Evolutionary conservation across 495 filamentous ascomycete species (phyloP), one percentile per base, ranked within the genome.

Genomic region (Xylaria grammica): DNA sequence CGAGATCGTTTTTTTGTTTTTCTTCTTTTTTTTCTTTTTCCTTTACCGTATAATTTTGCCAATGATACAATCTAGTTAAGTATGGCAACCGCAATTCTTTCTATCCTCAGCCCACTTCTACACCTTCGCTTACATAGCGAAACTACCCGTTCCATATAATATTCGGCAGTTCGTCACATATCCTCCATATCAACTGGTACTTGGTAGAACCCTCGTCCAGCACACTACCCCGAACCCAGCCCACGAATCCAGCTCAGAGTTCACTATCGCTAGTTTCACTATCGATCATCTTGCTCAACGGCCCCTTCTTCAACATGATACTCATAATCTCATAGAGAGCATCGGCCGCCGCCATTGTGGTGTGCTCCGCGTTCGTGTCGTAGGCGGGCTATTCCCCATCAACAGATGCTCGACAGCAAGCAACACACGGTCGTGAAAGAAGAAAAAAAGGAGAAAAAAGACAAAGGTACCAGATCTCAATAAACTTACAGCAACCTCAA

Each of bases 271-370:
- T 38, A 13, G 40, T 63, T 15, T 59, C 38, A 19, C 11, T 20
- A n/a, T 46, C 56, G 34, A 75, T 38, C 70, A 71, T 73, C 9
- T 70, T 70, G 60, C 73, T 77, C 17, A 77, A 65, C 30, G 74
- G 74, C 4, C 79, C 79, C 49, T 77, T 78, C 82, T 91, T 93
- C 3, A 93, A 89, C 85, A 93, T 90, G 68, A 91, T 87, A 26
- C 89, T 94, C 82, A 96, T 88, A 66, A 96, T 89, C 79, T 96
- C 92, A 76, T 90, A 96, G 13, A 89, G 86, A 11, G 89, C 85
- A 77, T 95, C 91, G 5, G 92, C 90, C 2, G 91, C 92, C 9
- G 90, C 91, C 77, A 96, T 84, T 32, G 92, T 92, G 13, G 92
- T 96, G 69, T 89, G 88, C 82, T 96, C 92, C 1, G 90, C 91